Conservation (phyloP, 495 filamentous ascomycete species). For the Tuber umbilicatum region DNA sequence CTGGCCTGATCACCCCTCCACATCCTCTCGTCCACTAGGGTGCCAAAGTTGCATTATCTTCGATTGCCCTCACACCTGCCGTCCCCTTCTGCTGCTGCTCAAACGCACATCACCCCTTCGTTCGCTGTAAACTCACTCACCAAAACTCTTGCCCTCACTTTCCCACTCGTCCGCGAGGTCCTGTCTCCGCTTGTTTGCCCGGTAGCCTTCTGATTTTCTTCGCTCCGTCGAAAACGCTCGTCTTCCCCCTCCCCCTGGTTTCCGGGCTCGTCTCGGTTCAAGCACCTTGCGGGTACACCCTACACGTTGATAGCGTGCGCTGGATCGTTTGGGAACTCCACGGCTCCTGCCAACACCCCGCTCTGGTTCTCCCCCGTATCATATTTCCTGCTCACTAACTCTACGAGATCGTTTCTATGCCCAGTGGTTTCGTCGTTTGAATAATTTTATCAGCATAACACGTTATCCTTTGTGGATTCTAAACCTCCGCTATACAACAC, state of each 20-base stretch:
- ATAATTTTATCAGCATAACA: conserved; percentile 16
- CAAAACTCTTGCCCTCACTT: conserved; percentile 12
- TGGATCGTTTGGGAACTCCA: conserved; percentile 35
- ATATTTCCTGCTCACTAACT: conserved; percentile 22
- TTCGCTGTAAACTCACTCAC: conserved; percentile 12
- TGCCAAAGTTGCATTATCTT: conserved; percentile 5
- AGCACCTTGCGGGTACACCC: conserved; percentile 33
- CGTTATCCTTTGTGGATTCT: conserved; percentile 18
- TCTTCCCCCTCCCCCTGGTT: conserved; percentile 17
- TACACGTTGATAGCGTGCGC: conserved; percentile 43
- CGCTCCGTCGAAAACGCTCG: conserved; percentile 2
- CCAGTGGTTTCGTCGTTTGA: background rate
- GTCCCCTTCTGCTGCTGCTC: conserved; percentile 6
- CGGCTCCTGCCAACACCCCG: conserved; percentile 31
- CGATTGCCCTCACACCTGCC: conserved; percentile 7
- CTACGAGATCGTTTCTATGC: conserved; percentile 21
- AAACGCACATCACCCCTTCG: conserved; percentile 16
- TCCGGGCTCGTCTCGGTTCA: conserved; percentile 25
- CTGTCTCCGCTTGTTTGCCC: conserved; percentile 10
- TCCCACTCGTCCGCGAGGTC: conserved; percentile 9
- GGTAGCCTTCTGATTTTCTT: conserved; percentile 10
- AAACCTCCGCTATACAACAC: conserved; percentile 17
- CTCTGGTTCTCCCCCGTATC: conserved; percentile 12
- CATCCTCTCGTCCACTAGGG: conserved; percentile 5
- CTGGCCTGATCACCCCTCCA: background rate